Conservation (phyloP, 2,329 filamentous ascomycete species). For the Aspergillus floridensis region DNA sequence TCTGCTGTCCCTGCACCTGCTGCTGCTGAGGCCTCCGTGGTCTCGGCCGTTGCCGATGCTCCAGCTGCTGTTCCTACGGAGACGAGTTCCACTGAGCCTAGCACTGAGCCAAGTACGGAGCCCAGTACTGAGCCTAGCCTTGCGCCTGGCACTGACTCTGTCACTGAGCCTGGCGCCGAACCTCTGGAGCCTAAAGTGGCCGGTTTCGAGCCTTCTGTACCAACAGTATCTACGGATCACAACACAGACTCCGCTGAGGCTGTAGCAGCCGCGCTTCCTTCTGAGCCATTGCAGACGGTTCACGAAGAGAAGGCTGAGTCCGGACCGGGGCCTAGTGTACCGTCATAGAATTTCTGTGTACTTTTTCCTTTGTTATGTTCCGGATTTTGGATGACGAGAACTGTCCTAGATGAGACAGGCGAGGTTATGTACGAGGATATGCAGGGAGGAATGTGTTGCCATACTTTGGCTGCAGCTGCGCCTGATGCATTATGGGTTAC, state of each 20-base stretch:
- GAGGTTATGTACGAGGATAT: background rate
- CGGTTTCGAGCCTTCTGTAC: background rate
- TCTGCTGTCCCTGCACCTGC: background rate
- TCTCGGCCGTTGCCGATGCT: background rate
- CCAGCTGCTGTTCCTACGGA: background rate
- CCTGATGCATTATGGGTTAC: constrained; percentile 12
- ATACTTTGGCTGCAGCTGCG: background rate
- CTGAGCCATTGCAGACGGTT: background rate
- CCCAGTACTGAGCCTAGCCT: background rate
- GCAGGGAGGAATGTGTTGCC: background rate
- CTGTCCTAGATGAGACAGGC: background rate
- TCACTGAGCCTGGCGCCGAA: background rate
- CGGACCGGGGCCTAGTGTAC: constrained; percentile 3
- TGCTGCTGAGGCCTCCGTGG: no score
- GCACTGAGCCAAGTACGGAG: background rate
- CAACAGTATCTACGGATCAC: no score
- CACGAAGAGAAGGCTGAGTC: background rate
- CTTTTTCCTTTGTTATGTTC: constrained; percentile 4
- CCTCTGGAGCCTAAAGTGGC: background rate
- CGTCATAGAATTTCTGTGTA: background rate
- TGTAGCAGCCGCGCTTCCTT: background rate
- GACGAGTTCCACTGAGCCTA: background rate
- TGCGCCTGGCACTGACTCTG: background rate
- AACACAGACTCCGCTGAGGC: background rate
- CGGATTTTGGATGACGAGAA: background rate